phyloP scores from a whole-genome alignment of 2,329 filamentous ascomycete genomes.

The Didymella arachidicola region DNA sequence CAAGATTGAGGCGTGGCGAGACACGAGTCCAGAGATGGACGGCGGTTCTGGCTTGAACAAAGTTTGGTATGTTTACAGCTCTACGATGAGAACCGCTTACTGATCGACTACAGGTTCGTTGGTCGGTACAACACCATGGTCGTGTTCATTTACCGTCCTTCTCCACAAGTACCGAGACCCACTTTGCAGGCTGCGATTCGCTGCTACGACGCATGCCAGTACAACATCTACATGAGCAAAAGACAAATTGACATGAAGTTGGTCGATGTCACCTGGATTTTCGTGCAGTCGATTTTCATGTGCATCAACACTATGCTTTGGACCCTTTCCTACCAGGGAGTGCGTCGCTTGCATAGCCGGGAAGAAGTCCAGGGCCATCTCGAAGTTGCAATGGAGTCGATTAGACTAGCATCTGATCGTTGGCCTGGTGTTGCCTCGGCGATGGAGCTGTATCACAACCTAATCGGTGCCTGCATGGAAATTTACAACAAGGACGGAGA shows the following conservation, averaged over 20 bases:
- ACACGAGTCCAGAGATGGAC: conserved; percentile 75
- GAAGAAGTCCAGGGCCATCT: conserved; percentile 81
- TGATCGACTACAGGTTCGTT: conserved; percentile 59
- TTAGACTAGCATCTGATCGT: conserved; percentile 80
- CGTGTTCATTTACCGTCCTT: conserved; percentile 86
- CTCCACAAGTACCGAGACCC: conserved; percentile 88
- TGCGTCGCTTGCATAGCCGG: conserved; percentile 74
- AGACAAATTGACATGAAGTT: conserved; percentile 78
- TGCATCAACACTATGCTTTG: conserved; percentile 90
- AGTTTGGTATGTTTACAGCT: conserved; percentile 69
- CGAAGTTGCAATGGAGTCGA: conserved; percentile 76
- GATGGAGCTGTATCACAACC: conserved; percentile 83
- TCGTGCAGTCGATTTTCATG: conserved; percentile 88
- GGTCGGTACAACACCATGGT: conserved; percentile 85
- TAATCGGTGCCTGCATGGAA: conserved; percentile 84
- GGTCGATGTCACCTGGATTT: conserved; percentile 93
- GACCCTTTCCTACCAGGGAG: conserved; percentile 85
- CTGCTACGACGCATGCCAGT: conserved; percentile 83
- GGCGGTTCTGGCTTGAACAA: conserved; percentile 76
- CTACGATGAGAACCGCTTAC: background rate
- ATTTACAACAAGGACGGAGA: conserved; percentile 75
- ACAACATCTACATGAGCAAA: conserved; percentile 81
- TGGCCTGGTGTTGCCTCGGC: conserved; percentile 92
- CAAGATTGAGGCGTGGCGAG: conserved; percentile 81
- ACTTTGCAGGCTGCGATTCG: conserved; percentile 78